Evolutionary conservation across 306 rosid species (phyloP), one percentile per base, ranked within the genome.

Genomic region (Cucumis hystrix): DNA sequence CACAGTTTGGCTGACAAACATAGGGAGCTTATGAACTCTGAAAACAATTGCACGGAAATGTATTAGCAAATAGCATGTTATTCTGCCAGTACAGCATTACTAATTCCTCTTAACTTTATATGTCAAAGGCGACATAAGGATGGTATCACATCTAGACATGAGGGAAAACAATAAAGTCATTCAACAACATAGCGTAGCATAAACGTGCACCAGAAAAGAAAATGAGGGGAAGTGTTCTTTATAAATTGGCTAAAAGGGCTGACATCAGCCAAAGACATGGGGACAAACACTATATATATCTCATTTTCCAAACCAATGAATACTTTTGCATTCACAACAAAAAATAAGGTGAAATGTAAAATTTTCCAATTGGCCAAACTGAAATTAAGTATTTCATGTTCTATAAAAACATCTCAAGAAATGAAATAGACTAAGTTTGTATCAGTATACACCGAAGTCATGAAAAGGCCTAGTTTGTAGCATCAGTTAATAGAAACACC

Each of bases 401-500:
- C 21, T 30, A 23, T 25, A 71, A 25, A 8, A 47, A 70, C 10
- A 47, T n/a, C 58, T 69, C 8, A 39, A 47, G 14, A 23, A 70
- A 47, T 25, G 14, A 70, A 14, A 47, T 5, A 39, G 54, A 10
- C 54, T 40, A 28, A 20, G 23, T 28, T 10, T 28, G 58, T 30
- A 17, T 3, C 17, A 52, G 20, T 52, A 23, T 30, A 73, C 23
- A 51, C 62, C 52, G 20, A 18, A 74, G 39, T 74, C 35, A 35
- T 77, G 43, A 77, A 47, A 61, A 18, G n/a, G 41, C 41, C 49
- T 18, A 77, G 28, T 30, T 62, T 13, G 17, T 14, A 17, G 63
- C 43, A 70, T 67, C 43, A 83, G 56, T 56, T 77, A 79, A 86
- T 84, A 56, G 93, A 77, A 82, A 89, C 84, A 75, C 96, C 97